Percentiles rank a stretch among this genome's conserved stretches.
phyloP scores from a whole-genome alignment of 73 alveolate species.

The Stentor roeselii region DNA sequence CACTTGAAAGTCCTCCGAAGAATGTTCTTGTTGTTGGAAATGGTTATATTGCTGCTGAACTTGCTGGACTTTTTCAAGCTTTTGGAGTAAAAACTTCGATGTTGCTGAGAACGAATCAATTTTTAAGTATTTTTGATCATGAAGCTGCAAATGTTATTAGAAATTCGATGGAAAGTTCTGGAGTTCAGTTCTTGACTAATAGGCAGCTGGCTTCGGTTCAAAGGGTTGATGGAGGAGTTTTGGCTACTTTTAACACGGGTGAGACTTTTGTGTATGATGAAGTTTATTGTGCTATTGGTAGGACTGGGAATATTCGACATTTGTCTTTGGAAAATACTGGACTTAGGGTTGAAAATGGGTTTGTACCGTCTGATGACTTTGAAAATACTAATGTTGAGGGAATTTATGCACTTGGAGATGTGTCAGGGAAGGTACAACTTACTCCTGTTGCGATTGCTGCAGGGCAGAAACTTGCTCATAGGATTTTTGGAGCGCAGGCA shows the following conservation, averaged over 20 bases:
- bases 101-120: slow-evolving; percentile 47
- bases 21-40: slow-evolving; percentile 89
- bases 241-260: slow-evolving; percentile 24
- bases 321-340: slow-evolving; percentile 33
- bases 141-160: slow-evolving; percentile 56
- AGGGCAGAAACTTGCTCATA: slow-evolving; percentile 86
- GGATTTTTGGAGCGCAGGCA: slow-evolving; percentile 68
- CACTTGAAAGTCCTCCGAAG: slow-evolving; percentile 82
- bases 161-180: slow-evolving; percentile 46
- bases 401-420: slow-evolving; percentile 93
- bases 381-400: slow-evolving; percentile 78
- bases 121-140: slow-evolving; percentile 63
- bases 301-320: slow-evolving; percentile 63
- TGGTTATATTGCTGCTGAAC: slow-evolving; percentile 91
- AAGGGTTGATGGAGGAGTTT: background rate
- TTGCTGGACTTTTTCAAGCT: slow-evolving; percentile 67
- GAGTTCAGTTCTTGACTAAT: background rate
- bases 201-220: background rate
- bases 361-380: slow-evolving; percentile 64
- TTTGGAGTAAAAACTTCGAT: slow-evolving; percentile 74
- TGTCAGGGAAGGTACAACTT: slow-evolving; percentile 63
- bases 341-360: background rate
- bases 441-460: slow-evolving; percentile 97
- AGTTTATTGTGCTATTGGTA: slow-evolving; percentile 75
- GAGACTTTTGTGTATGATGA: slow-evolving; percentile 57